Evolutionary conservation across 257 asterid species (phyloP).

Genomic region (Plantago ovata): DNA sequence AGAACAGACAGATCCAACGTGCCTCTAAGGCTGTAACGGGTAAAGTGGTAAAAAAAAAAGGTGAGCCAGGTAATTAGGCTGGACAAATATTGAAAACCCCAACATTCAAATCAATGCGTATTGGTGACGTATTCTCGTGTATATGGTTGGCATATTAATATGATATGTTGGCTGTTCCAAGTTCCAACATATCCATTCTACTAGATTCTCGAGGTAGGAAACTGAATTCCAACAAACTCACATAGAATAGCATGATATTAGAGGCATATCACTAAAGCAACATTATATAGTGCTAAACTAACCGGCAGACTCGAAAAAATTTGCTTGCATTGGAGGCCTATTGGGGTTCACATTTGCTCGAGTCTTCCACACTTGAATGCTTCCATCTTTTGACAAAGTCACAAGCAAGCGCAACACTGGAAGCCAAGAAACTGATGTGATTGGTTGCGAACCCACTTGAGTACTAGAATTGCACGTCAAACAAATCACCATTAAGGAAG

Average conservation of each 20-base stretch:
- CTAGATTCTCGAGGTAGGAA: not conserved
- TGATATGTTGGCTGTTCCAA: too few relatives aligned
- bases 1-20: too few relatives aligned
- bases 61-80: too few relatives aligned
- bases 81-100: too few relatives aligned
- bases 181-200: too few relatives aligned
- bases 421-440: constrained; percentile 88
- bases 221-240: not conserved
- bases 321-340: constrained; percentile 89
- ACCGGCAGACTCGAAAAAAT: constrained; percentile 98
- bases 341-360: constrained; percentile 78
- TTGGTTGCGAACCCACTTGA: constrained; percentile 99
- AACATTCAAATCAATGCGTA: too few relatives aligned
- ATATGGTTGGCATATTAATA: too few relatives aligned
- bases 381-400: constrained; percentile 94
- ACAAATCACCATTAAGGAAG: constrained; percentile 22
- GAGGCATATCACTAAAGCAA: constrained; percentile 18
- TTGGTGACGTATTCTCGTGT: too few relatives aligned
- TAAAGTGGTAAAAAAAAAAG: too few relatives aligned
- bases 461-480: constrained; percentile 62
- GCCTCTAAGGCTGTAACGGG: too few relatives aligned
- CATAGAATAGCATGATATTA: constrained; percentile 12
- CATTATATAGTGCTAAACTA: constrained; percentile 28
- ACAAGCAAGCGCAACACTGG: constrained; percentile 82
- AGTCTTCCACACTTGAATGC: constrained; percentile 95